Conservation (phyloP, 768 basidiomycete species). For the Rubroboletus pulcherrimus region DNA sequence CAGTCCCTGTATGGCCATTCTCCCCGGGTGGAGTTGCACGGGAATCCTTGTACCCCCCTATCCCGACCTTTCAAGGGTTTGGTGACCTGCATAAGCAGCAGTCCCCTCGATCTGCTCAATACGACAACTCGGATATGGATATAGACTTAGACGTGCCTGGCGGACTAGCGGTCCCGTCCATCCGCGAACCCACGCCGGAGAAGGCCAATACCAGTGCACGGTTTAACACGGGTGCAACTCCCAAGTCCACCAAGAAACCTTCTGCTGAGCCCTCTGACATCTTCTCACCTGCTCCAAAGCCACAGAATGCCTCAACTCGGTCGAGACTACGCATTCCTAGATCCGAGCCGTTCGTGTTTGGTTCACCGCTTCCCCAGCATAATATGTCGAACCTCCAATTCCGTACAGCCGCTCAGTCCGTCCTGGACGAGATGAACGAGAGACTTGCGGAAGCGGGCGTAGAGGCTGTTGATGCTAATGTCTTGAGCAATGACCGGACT, state of each 20-base stretch:
- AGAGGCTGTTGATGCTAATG: slow-evolving; percentile 41
- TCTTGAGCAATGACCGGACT: slow-evolving; percentile 36
- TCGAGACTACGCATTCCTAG: slow-evolving; percentile 22
- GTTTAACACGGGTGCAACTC: slow-evolving; percentile 23
- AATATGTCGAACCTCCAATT: slow-evolving; percentile 65
- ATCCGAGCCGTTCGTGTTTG: slow-evolving; percentile 66
- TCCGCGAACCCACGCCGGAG: slow-evolving; percentile 21
- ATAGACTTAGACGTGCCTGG: slow-evolving; percentile 38
- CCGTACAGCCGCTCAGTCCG: slow-evolving; percentile 57
- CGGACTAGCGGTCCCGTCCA: slow-evolving; percentile 19
- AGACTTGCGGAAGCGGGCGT: slow-evolving; percentile 59
- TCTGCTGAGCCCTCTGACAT: slow-evolving; percentile 33
- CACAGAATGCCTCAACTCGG: slow-evolving; percentile 12
- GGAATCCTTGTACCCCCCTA: slow-evolving; percentile 38
- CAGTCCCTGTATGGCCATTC: slow-evolving; percentile 39
- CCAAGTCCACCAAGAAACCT: slow-evolving; percentile 31
- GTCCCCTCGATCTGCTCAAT: slow-evolving; percentile 10
- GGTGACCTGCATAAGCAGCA: slow-evolving; percentile 25
- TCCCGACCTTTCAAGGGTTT: slow-evolving; percentile 34
- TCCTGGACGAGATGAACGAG: slow-evolving; percentile 81
- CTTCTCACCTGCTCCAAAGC: slow-evolving; percentile 38
- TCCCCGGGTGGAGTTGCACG: slow-evolving; percentile 29
- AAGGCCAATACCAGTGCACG: slow-evolving; percentile 5
- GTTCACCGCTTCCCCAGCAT: slow-evolving; percentile 67
- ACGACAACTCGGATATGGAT: slow-evolving; percentile 32